These are phyloP conservation scores for Rhododendron ferrugineum DNA, from an alignment of 148 eudicot species.

Conservation along the genomic window DNA sequence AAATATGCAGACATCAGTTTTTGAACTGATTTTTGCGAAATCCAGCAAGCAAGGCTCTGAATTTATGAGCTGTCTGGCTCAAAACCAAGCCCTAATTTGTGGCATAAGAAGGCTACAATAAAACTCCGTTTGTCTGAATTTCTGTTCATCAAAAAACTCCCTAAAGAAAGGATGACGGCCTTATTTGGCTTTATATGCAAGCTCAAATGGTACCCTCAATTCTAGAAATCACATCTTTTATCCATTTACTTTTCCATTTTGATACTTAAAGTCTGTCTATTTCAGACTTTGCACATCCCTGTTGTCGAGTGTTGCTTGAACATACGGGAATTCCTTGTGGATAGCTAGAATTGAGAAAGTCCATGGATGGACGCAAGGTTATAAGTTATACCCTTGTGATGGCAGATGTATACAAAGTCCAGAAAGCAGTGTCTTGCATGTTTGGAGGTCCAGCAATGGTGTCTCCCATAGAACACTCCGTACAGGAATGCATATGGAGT, in stretches of 20 bases:
- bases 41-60: background rate
- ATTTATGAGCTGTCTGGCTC: background rate
- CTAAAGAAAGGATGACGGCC: background rate
- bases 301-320: background rate
- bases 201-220: background rate
- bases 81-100: background rate
- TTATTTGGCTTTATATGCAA: background rate
- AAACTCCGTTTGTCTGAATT: background rate
- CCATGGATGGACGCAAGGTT: background rate
- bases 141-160: background rate
- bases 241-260: background rate
- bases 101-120: too few relatives aligned
- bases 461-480: background rate
- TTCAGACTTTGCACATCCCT: background rate
- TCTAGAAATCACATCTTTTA: too few relatives aligned
- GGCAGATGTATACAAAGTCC: background rate
- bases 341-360: background rate
- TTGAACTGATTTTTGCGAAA: background rate
- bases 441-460: background rate
- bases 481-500: background rate
- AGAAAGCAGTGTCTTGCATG: background rate
- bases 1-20: background rate
- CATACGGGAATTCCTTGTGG: background rate
- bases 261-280: background rate
- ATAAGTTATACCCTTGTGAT: background rate